Evolutionary conservation across 805 yeast genomes (phyloP).

Genomic region (Metschnikowia similis): DNA sequence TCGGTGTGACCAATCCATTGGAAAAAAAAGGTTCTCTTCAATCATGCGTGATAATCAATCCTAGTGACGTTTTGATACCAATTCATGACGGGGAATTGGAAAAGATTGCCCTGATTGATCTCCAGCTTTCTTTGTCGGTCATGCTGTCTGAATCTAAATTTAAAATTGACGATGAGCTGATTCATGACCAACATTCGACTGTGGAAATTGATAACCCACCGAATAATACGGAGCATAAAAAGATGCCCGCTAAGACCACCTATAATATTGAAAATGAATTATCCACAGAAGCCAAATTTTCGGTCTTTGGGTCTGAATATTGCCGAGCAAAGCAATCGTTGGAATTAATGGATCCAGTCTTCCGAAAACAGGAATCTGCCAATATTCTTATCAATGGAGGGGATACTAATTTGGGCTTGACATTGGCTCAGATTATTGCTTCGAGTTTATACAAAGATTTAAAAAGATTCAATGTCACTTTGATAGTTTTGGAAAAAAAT

Average conservation of each 20-base stretch:
- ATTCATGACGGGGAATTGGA: slow-evolving; percentile 23
- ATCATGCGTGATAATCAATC: slow-evolving; percentile 52
- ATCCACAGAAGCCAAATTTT: slow-evolving; percentile 31
- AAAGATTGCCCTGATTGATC: slow-evolving; percentile 20
- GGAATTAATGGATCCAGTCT: slow-evolving; percentile 19
- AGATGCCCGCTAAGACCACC: slow-evolving; percentile 2
- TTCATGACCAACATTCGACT: background rate
- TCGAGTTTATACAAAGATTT: slow-evolving; percentile 26
- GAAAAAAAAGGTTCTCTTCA: slow-evolving; percentile 55
- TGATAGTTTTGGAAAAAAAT: slow-evolving; percentile 26
- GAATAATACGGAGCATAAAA: background rate
- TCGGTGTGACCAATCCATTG: slow-evolving; percentile 54
- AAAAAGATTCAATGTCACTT: slow-evolving; percentile 25
- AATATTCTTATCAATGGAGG: slow-evolving; percentile 41
- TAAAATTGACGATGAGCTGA: slow-evolving; percentile 8
- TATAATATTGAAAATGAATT: slow-evolving; percentile 12
- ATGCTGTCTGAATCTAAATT: slow-evolving; percentile 5
- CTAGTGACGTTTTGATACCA: slow-evolving; percentile 30
- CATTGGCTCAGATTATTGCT: slow-evolving; percentile 30
- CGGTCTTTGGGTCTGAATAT: slow-evolving; percentile 31
- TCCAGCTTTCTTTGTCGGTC: slow-evolving; percentile 18
- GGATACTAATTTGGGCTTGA: slow-evolving; percentile 36
- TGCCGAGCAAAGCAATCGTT: slow-evolving; percentile 37
- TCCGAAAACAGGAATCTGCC: slow-evolving; percentile 16
- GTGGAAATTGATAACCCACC: background rate